Evolutionary conservation across 441 rosid genomes (phyloP).

Genomic region (Croton setiger): DNA sequence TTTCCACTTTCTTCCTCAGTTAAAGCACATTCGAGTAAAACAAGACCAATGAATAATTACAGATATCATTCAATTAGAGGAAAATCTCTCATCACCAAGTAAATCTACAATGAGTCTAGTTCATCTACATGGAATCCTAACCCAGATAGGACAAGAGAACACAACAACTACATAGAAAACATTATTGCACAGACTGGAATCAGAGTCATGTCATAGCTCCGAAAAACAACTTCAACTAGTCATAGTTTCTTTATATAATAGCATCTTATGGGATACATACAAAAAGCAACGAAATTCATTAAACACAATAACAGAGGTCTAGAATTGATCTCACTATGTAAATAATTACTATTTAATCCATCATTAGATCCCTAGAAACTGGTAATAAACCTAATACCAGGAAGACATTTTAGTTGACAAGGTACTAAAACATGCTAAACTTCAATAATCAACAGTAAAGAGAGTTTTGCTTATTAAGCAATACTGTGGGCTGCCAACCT

Average conservation of each 20-base stretch:
- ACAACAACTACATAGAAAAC: not conserved
- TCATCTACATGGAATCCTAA: not conserved
- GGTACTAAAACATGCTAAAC: not conserved
- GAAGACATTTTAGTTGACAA: slow-evolving; percentile 3
- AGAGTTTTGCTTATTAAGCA: not conserved
- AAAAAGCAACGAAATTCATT: not conserved
- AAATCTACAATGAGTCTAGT: not conserved
- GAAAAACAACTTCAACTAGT: not conserved
- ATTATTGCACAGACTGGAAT: not conserved
- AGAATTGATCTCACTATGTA: not conserved
- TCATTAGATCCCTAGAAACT: not conserved
- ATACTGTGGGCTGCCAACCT: slow-evolving; percentile 44
- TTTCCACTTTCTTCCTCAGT: not conserved
- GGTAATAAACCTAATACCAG: not conserved
- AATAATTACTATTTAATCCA: not conserved
- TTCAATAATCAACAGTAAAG: not conserved
- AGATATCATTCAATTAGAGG: too few species aligned
- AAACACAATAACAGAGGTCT: not conserved
- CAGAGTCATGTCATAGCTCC: not conserved
- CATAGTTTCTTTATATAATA: not conserved
- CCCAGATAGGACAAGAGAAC: not conserved
- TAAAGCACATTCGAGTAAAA: not conserved
- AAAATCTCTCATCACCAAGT: not conserved
- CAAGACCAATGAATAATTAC: not conserved
- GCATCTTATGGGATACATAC: not conserved